Evolutionary conservation across 768 basidiomycete genomes (phyloP).

Genomic region (Rhizopogon salebrosus): DNA sequence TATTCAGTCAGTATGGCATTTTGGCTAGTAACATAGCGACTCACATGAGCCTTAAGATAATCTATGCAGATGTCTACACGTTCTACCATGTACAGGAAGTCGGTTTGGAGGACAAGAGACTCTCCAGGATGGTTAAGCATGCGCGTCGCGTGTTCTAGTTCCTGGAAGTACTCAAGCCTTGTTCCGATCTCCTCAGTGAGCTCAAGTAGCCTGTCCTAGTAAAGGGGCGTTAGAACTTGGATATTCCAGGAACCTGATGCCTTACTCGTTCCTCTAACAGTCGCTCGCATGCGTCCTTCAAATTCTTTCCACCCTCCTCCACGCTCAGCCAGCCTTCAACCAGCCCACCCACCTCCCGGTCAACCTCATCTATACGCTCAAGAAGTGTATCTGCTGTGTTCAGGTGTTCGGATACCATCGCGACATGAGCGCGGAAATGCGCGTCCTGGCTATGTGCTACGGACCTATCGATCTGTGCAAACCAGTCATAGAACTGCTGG

Average conservation of each 20-base stretch:
- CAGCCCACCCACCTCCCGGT: slow-evolving; percentile 75
- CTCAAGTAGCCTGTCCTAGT: slow-evolving; percentile 70
- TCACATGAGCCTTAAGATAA: slow-evolving; percentile 80
- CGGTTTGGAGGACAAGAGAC: slow-evolving; percentile 81
- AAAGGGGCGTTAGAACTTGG: neutral
- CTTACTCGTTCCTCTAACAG: slow-evolving; percentile 85
- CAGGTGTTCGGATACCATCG: slow-evolving; percentile 69
- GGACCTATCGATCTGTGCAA: slow-evolving; percentile 80
- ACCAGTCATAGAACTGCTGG: slow-evolving; percentile 98
- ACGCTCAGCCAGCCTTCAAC: slow-evolving; percentile 80
- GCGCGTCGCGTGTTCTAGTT: slow-evolving; percentile 87
- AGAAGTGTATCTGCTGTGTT: slow-evolving; percentile 72
- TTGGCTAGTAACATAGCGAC: slow-evolving; percentile 17
- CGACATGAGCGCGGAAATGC: slow-evolving; percentile 83
- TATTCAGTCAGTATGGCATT: neutral
- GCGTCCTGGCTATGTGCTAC: slow-evolving; percentile 93
- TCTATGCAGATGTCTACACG: slow-evolving; percentile 92
- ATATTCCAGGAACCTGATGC: slow-evolving; percentile 6
- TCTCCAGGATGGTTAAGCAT: slow-evolving; percentile 95
- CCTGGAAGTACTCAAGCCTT: slow-evolving; percentile 89
- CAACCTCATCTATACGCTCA: slow-evolving; percentile 67
- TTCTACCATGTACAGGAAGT: slow-evolving; percentile 95
- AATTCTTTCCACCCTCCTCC: slow-evolving; percentile 85
- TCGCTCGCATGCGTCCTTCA: slow-evolving; percentile 89
- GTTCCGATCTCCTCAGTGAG: slow-evolving; percentile 79